phyloP scores from a whole-genome alignment of 1,284 basidiomycete genomes.

The Stygiomarasmius scandens region DNA sequence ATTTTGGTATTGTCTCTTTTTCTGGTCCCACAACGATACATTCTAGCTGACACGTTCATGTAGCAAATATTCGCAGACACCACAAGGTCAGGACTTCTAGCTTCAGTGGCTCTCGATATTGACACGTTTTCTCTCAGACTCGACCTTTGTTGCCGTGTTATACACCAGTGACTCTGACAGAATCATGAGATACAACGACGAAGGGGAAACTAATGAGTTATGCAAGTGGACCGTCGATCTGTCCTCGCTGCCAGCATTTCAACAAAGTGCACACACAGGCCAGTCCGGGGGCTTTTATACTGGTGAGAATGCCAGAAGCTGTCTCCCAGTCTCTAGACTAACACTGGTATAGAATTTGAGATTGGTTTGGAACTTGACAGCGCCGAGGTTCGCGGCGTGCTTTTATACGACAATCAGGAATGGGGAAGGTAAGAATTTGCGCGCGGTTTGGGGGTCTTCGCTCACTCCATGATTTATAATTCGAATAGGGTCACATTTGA shows the following conservation, averaged over 20 bases:
- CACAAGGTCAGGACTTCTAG: slow-evolving; percentile 49
- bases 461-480: slow-evolving; percentile 12
- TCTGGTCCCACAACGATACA: slow-evolving; percentile 12
- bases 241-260: slow-evolving; percentile 73
- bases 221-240: slow-evolving; percentile 88
- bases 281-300: slow-evolving; percentile 74
- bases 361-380: slow-evolving; percentile 80
- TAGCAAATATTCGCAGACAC: slow-evolving; percentile 75
- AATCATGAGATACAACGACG: slow-evolving; percentile 80
- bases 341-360: slow-evolving; percentile 65
- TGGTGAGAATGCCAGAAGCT: slow-evolving; percentile 43
- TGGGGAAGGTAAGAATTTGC: slow-evolving; percentile 65
- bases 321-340: background rate
- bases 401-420: slow-evolving; percentile 72
- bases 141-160: slow-evolving; percentile 74
- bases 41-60: too few relatives aligned
- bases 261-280: slow-evolving; percentile 59
- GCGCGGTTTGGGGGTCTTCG: too few relatives aligned
- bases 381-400: slow-evolving; percentile 77
- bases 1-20: slow-evolving; percentile 60
- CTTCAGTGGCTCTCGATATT: slow-evolving; percentile 10
- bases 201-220: slow-evolving; percentile 73
- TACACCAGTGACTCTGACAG: slow-evolving; percentile 75
- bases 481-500: slow-evolving; percentile 56
- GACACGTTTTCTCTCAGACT: slow-evolving; percentile 46